phyloP scores from a whole-genome alignment of 2,329 filamentous ascomycete genomes.

The Cladosporium sp. region DNA sequence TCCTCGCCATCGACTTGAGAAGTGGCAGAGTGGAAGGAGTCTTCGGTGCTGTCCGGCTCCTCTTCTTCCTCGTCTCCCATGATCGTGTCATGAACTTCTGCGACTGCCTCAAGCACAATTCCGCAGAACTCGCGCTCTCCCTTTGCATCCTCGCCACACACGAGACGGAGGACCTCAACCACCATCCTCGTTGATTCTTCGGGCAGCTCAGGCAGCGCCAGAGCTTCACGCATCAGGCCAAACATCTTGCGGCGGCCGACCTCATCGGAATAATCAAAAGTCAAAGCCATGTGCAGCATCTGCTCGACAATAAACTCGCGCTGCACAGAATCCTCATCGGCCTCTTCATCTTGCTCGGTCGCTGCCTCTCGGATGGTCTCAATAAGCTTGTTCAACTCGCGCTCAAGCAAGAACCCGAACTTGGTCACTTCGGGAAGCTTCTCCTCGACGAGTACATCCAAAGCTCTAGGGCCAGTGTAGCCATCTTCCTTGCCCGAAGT shows the following conservation, averaged over 20 bases:
- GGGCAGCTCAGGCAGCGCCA: conserved; percentile 82
- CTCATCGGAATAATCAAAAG: conserved; percentile 96
- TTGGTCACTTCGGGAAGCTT: conserved; percentile 94
- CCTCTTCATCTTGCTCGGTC: conserved; percentile 57
- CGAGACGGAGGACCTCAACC: conserved; percentile 74
- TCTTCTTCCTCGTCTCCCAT: conserved; percentile 62
- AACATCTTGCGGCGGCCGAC: conserved; percentile 96
- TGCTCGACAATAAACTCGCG: conserved; percentile 96
- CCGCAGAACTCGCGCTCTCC: conserved; percentile 81
- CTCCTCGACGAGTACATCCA: conserved; percentile 75
- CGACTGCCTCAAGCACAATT: conserved; percentile 85
- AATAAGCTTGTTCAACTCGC: conserved; percentile 68
- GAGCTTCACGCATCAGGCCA: conserved; percentile 75
- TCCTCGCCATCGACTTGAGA: conserved; percentile 73
- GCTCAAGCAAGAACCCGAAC: conserved; percentile 80
- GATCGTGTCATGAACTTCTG: conserved; percentile 94
- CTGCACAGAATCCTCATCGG: conserved; percentile 78
- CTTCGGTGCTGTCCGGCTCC: conserved; percentile 46
- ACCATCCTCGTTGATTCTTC: conserved; percentile 90
- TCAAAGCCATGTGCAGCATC: conserved; percentile 84
- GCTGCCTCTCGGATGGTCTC: conserved; percentile 57
- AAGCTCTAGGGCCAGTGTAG: conserved; percentile 61
- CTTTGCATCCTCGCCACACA: conserved; percentile 70
- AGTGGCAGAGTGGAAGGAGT: conserved; percentile 90
- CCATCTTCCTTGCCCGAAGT: conserved; percentile 50